Evolutionary conservation across 106 monocot species (phyloP).

Genomic region (Dendrobium nobile): DNA sequence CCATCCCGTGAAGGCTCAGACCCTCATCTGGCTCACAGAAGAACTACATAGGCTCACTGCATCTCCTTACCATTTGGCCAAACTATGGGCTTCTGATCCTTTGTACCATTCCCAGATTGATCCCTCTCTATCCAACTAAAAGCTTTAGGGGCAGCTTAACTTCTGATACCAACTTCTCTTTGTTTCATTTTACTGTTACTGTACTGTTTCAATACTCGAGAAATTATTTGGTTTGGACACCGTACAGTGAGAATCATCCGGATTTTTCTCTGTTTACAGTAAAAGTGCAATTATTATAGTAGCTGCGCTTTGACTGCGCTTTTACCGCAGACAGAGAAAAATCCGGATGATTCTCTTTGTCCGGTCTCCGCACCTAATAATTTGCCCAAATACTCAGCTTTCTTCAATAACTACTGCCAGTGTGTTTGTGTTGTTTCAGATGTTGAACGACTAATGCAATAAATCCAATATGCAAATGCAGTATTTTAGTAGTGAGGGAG

Average conservation of each 20-base stretch:
- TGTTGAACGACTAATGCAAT: not conserved
- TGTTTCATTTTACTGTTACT: not conserved
- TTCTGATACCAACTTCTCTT: not conserved
- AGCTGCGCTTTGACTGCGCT: no score
- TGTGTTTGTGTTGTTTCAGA: not conserved
- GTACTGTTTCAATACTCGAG: not conserved
- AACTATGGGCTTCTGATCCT: constrained; percentile 65
- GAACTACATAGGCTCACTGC: constrained; percentile 69
- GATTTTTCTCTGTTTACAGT: no score
- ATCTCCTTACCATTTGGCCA: constrained; percentile 46
- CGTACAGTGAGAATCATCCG: no score
- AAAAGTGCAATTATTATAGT: no score
- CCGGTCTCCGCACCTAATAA: no score
- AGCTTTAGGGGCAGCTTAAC: not conserved
- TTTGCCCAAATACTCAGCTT: not conserved
- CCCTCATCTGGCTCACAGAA: constrained; percentile 72
- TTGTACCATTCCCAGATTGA: constrained; percentile 67
- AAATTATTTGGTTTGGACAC: no score
- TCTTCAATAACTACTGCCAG: not conserved
- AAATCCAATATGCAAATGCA: no score
- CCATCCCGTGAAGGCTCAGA: constrained; percentile 74
- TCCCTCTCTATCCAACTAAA: constrained; percentile 28
- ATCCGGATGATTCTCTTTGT: no score
- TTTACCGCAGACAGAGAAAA: no score
- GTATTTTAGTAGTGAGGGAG: no score